Evolutionary conservation across 768 basidiomycete species (phyloP), one percentile per base, ranked within the genome.

Genomic region (Tylopilus sp.): DNA sequence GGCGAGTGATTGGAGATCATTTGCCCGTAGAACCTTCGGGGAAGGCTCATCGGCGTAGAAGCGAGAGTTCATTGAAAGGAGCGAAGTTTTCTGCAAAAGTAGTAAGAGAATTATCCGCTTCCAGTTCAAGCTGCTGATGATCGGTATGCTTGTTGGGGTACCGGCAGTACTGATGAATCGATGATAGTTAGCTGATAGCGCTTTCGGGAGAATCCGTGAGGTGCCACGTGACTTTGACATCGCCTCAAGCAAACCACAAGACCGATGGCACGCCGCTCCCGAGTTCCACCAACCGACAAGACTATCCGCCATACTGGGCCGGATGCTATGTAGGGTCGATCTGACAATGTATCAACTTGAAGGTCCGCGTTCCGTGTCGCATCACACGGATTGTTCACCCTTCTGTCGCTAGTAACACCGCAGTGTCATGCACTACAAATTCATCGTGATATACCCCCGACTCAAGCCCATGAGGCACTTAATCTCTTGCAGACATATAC

Each of bases 1-100:
- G 4, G 82, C 85, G 10, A 90, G 67, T 1, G 73, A 71, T 10
- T 68, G 59, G 9, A 79, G 55, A 48, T 79, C 75, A 39, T 66
- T 64, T 15, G 41, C 69, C 15, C 72, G 65, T 11, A 75, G 63
- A n/a, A 56, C 40, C 25, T 47, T 66, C 18, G 54, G 50, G 18
- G 53, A 43, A 33, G 1, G 17, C 9, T 66, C 50, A 13, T 33
- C 26, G 11, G 31, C 18, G 43, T 46, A 45, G 8, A 9, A 35
- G 21, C 26, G 56, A 40, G 43, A 44, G 40, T 30, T 53, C 64
- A 66, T 64, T 21, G 53, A 17, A 20, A 22, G 26, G 42, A 7
- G 45, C 4, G 20, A 20, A 26, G n/a, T 36, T 33, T 25, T 51
- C 11, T 17, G 31, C 4, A 41, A 17, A 23, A n/a, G n/a, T n/a